These are phyloP conservation scores for Tulasnella sp. DNA, from an alignment of 768 basidiomycete genomes.

Conservation along the genomic window DNA sequence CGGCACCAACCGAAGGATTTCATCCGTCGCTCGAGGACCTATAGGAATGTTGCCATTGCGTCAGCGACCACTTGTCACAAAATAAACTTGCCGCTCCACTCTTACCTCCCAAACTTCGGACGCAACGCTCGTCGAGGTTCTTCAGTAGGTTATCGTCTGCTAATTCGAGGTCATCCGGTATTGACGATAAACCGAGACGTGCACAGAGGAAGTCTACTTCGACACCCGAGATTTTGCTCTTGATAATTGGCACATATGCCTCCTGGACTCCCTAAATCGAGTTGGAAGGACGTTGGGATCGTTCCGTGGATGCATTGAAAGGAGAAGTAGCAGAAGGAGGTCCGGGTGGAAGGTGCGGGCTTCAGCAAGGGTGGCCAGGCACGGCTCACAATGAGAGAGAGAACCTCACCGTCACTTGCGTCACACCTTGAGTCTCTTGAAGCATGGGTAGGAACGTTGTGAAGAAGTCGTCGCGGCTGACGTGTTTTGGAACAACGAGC, in stretches of 20 bases:
- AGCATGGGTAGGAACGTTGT: slow-evolving; percentile 87
- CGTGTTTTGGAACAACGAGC: slow-evolving; percentile 94
- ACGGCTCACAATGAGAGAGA: background rate
- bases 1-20: slow-evolving; percentile 91
- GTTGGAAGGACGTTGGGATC: slow-evolving; percentile 3
- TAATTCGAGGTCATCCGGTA: slow-evolving; percentile 88
- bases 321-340: background rate
- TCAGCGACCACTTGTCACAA: slow-evolving; percentile 2
- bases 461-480: slow-evolving; percentile 94
- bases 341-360: background rate
- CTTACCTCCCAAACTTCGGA: slow-evolving; percentile 84
- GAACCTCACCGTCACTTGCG: slow-evolving; percentile 79
- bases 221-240: slow-evolving; percentile 83
- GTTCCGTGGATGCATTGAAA: background rate
- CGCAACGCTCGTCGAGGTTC: slow-evolving; percentile 90
- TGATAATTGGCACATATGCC: slow-evolving; percentile 94
- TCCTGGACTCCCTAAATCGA: slow-evolving; percentile 80
- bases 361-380: background rate
- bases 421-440: slow-evolving; percentile 70
- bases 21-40: slow-evolving; percentile 95
- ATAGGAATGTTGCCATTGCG: slow-evolving; percentile 9
- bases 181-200: slow-evolving; percentile 74
- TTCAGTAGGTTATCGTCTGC: slow-evolving; percentile 87
- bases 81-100: slow-evolving; percentile 27
- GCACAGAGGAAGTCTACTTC: slow-evolving; percentile 95